Evolutionary conservation across 169 alveolate species (phyloP).

Genomic region (Neospora caninum): DNA sequence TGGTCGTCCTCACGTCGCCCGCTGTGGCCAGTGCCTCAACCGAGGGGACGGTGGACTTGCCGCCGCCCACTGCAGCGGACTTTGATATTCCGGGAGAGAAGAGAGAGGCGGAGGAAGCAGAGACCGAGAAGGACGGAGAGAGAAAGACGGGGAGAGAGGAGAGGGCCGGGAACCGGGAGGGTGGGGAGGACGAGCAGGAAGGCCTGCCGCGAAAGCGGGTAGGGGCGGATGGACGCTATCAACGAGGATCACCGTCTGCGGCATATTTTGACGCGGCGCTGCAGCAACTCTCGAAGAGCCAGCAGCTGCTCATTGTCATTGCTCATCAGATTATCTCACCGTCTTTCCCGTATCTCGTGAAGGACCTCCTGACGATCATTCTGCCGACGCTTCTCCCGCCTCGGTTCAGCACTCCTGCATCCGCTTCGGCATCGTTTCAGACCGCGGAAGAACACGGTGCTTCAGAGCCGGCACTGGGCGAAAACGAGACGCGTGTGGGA

Average conservation of each 20-base stretch:
- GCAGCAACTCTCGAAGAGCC: slow-evolving; percentile 15
- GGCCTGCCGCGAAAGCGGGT: neutral
- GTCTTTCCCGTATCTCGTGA: neutral
- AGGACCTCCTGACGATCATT: neutral
- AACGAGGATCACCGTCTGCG: neutral
- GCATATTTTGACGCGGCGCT: neutral
- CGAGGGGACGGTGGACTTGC: neutral
- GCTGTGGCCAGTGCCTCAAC: slow-evolving; percentile 52
- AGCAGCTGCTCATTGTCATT: slow-evolving; percentile 8
- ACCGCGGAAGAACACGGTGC: neutral
- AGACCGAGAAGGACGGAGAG: neutral
- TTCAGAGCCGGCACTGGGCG: neutral
- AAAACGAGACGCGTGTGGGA: neutral
- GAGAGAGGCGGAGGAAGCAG: neutral
- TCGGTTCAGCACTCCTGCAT: neutral
- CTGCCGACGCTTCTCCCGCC: slow-evolving; percentile 6
- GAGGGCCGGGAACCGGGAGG: neutral
- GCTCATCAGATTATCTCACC: slow-evolving; percentile 29
- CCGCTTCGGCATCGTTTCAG: slow-evolving; percentile 12
- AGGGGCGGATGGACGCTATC: neutral
- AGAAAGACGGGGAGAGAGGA: neutral
- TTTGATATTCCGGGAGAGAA: neutral
- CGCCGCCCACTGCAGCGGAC: slow-evolving; percentile 47
- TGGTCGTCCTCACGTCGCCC: slow-evolving; percentile 67
- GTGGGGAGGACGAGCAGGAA: neutral